Evolutionary conservation across 2,329 filamentous ascomycete species (phyloP), one percentile per base, ranked within the genome.

Genomic region (Teratosphaeria viscida): DNA sequence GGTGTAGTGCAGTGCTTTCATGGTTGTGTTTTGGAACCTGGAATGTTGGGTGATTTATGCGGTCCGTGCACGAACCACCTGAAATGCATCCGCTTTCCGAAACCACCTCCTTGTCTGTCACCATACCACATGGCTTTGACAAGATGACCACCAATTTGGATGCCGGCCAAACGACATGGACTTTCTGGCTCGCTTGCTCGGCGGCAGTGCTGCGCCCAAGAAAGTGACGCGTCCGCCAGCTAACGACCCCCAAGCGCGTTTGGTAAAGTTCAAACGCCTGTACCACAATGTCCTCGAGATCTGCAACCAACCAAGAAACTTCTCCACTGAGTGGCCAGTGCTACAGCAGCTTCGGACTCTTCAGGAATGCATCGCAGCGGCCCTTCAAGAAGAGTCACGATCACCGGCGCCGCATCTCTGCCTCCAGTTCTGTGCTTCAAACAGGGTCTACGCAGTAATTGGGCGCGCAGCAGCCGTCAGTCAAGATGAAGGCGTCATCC

Each of bases 361-460:
- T 62, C 78, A 86, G 62, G 78, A 82, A 62, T 79, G 80, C 55
- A 73, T 87, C 29, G 82, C 81, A 61, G 76, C 78, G 65, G 86
- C 95, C 68, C 85, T 97, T 64, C 87, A 85, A 76, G 91, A 96
- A 76, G 92, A 97, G 76, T 89, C 89, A 61, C 88, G 91, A 65
- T 86, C 90, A 52, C 90, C 92, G 5, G 82, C 91, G 29, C 92
- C 92, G 6, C 92, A 97, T 74, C 88, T 92, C 3, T 99, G 94
- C 76, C 89, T 97, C 43, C 82, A 87, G 67, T 96, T 92, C 75
- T 89, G 90, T 61, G 85, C 90, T 39, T 84, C 85, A 58, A 90
- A 92, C 66, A 90, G 95, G 72, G 88, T 96, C 57, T 99, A 95
- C 73, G 85, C 90, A 4, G 88, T 89, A 12, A 86, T 97, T 64